Evolutionary conservation across 2,329 filamentous ascomycete species (phyloP).

Genomic region (Sphaerostilbella broomeana): DNA sequence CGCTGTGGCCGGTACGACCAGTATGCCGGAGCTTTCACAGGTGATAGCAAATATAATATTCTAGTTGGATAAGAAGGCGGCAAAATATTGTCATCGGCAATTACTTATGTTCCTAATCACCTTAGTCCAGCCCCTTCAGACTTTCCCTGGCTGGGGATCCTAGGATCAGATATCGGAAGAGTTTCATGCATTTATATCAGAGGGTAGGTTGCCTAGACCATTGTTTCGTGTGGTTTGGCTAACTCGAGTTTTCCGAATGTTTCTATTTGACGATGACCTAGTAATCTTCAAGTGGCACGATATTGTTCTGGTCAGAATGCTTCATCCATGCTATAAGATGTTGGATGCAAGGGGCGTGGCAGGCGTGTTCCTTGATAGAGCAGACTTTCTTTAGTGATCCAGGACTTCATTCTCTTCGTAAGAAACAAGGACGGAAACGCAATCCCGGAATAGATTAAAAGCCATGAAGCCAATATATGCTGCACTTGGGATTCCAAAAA

Average conservation of each 20-base stretch:
- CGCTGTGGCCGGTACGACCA: conserved; percentile 55
- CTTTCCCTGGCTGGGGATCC: conserved; percentile 48
- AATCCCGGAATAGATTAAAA: background rate
- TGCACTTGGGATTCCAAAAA: conserved; percentile 49
- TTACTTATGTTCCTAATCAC: conserved; percentile 45
- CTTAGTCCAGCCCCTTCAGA: conserved; percentile 43
- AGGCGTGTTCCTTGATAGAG: conserved; percentile 49
- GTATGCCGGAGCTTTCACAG: conserved; percentile 45
- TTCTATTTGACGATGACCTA: conserved; percentile 13
- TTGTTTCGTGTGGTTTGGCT: background rate
- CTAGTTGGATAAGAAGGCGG: conserved; percentile 45
- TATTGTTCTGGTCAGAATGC: conserved; percentile 45
- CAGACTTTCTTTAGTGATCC: conserved; percentile 45
- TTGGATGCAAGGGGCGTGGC: conserved; percentile 45
- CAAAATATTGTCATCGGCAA: conserved; percentile 45
- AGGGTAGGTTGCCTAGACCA: conserved; percentile 35
- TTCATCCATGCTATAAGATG: conserved; percentile 45
- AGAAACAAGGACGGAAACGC: conserved; percentile 16
- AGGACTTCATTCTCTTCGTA: conserved; percentile 47
- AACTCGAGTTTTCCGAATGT: background rate
- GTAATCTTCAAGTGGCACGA: conserved; percentile 39
- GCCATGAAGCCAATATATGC: too few species aligned
- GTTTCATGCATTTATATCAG: conserved; percentile 55
- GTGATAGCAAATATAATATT: conserved; percentile 44
- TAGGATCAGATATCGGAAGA: conserved; percentile 48